phyloP scores from a whole-genome alignment of 768 basidiomycete species.

The Boletales sp. region DNA sequence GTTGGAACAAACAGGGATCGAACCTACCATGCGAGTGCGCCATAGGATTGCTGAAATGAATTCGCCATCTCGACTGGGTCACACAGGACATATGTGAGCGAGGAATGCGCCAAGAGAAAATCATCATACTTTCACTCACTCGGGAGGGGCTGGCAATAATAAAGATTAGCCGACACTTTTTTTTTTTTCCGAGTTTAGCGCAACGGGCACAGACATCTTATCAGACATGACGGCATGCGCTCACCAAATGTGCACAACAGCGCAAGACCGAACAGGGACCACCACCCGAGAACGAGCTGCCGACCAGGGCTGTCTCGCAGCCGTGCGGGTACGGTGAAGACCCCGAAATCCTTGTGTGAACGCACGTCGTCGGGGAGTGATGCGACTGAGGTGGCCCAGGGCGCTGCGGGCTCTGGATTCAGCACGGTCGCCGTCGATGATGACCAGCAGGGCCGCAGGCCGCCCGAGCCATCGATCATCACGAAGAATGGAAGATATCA shows the following conservation, averaged over 20 bases:
- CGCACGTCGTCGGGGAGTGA: background rate
- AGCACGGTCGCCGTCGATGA: conserved; percentile 3
- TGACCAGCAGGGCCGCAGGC: conserved; percentile 13
- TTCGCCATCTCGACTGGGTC: conserved; percentile 31
- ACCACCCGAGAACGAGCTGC: conserved; percentile 35
- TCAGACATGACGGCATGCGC: conserved; percentile 8
- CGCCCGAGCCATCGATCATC: conserved; percentile 11
- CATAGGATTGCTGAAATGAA: conserved; percentile 34
- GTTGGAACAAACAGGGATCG: background rate
- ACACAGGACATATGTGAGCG: background rate
- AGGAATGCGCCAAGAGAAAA: background rate
- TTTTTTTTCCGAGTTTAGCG: background rate
- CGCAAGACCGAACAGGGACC: conserved; percentile 46
- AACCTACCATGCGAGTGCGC: conserved; percentile 31
- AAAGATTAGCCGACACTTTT: conserved; percentile 59
- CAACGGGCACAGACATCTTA: too few species aligned
- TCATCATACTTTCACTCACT: conserved; percentile 37
- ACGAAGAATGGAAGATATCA: background rate
- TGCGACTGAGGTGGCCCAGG: too few species aligned
- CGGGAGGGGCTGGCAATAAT: conserved; percentile 79
- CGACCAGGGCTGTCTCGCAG: conserved; percentile 39
- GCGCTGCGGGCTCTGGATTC: too few species aligned
- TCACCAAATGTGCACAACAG: conserved; percentile 44
- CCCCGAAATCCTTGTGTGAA: conserved; percentile 35
- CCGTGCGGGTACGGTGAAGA: conserved; percentile 44